A percentile compares a stretch with the other conserved stretches of the same genome.
Evolutionary conservation across 208 protist genomes (phyloP).

Genomic region (Crithidia sp.): DNA sequence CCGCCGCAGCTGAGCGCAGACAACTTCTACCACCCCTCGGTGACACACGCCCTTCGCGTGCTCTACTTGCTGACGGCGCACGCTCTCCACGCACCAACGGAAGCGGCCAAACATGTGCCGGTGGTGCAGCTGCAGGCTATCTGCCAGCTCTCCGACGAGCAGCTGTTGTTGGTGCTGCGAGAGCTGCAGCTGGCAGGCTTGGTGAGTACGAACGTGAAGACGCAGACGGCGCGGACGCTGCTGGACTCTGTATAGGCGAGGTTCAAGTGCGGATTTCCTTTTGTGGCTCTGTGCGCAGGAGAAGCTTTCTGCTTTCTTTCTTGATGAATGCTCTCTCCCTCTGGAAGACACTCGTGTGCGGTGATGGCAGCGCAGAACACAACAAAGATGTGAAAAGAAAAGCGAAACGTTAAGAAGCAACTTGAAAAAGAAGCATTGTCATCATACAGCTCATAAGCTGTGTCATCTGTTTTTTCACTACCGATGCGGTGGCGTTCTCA

Average conservation of each 20-base stretch:
- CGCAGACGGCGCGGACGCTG: conserved; percentile 45
- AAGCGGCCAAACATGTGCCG: conserved; percentile 56
- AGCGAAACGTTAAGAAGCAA: background rate
- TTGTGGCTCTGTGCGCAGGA: too few relatives aligned
- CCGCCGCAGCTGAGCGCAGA: background rate
- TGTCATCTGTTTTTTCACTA: too few relatives aligned
- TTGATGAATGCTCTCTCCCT: too few relatives aligned
- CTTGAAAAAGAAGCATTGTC: too few relatives aligned
- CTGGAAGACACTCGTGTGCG: too few relatives aligned
- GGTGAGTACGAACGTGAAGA: conserved; percentile 38
- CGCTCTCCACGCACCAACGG: conserved; percentile 32
- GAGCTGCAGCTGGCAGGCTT: conserved; percentile 64
- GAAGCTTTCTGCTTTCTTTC: too few relatives aligned
- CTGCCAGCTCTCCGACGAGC: conserved; percentile 69
- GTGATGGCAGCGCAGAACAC: background rate
- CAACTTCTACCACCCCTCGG: conserved; percentile 66
- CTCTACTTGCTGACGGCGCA: conserved; percentile 65
- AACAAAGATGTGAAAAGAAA: background rate
- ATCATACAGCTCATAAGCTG: too few relatives aligned
- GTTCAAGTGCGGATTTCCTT: background rate
- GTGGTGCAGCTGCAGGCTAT: conserved; percentile 60
- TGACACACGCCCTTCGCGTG: conserved; percentile 62
- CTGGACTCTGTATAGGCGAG: conserved; percentile 24
- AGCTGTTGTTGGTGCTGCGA: conserved; percentile 48
- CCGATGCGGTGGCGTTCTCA: too few relatives aligned